Base-by-base conservation (phyloP, 169 alveolate genomes). In the Sarcocystis neurona region DNA sequence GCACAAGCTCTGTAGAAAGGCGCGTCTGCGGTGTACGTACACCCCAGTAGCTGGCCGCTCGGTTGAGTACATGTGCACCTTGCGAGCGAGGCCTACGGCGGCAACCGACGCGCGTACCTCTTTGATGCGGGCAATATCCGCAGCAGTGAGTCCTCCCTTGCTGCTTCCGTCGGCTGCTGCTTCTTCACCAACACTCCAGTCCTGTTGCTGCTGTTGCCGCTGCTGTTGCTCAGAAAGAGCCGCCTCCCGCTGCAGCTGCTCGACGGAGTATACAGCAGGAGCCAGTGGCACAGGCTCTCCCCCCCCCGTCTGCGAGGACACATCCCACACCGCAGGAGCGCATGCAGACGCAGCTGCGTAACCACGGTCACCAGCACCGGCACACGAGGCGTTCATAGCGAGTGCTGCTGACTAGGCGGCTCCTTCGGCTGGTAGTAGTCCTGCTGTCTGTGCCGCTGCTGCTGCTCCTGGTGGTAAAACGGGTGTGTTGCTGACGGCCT, bases 371-470 rank as follows among this genome's bases (percentile, higher is more conserved):
- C 20, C 30, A 20, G 20, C 20, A 10, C 63, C 10, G 30, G 20
- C 63, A 53, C 30, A 53, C 63, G 63, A 23, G 30, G 41, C 5
- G 75, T 37, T 15, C 15, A 37, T 5, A 63, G 15, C 32, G 10
- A 5, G 10, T 63, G 12, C 32, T 37, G 15, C 32, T 63, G 41
- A 6, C 30, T 63, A 5, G 30, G 15, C 48, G 30, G 44, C n/a
- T 32, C 80, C 39, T 37, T 34, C 44, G 32, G 12, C 12, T 6
- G 30, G 53, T 34, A 15, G 10, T 37, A 15, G 53, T 34, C 39
- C 44, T 34, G 53, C 44, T 4, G 80, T n/a, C 50, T n/a, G 10
- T 72, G 80, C 44, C 80, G 30, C 80, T 72, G 80, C 44, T 72
- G 80, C 80, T 6, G 48, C 39, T 37, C 27, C 30, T 18, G 80